These are phyloP conservation scores for Lactifluus pinguis DNA, from an alignment of 768 basidiomycete genomes.

Conservation along the genomic window DNA sequence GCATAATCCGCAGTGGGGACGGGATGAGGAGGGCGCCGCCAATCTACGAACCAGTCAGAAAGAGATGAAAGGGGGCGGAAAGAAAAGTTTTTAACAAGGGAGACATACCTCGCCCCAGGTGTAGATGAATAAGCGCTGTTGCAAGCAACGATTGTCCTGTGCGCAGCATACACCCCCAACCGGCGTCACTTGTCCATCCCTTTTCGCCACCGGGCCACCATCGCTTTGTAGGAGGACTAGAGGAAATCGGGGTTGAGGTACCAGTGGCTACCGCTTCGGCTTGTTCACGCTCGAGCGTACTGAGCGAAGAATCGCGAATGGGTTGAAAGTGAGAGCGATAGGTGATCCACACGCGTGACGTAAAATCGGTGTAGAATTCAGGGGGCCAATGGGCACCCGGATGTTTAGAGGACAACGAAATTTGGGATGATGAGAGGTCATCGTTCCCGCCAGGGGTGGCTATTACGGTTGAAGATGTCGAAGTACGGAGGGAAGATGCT, in stretches of 20 bases:
- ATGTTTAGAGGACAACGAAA: constrained; percentile 22
- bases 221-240: constrained; percentile 39
- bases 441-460: constrained; percentile 22
- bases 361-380: constrained; percentile 83
- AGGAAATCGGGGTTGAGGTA: neutral
- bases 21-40: constrained; percentile 65
- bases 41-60: constrained; percentile 43
- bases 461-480: constrained; percentile 31
- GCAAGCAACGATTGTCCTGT: constrained; percentile 82
- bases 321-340: constrained; percentile 84
- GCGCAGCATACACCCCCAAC: constrained; percentile 89
- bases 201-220: constrained; percentile 68
- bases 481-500: constrained; percentile 39
- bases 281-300: constrained; percentile 30
- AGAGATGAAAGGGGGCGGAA: neutral
- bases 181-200: constrained; percentile 76
- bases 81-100: neutral
- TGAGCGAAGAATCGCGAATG: constrained; percentile 55
- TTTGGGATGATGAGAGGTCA: constrained; percentile 25
- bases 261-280: constrained; percentile 23
- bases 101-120: constrained; percentile 61
- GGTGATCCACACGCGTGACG: constrained; percentile 81
- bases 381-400: constrained; percentile 50
- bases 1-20: constrained; percentile 60
- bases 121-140: constrained; percentile 65